Conservation (phyloP, 495 filamentous ascomycete genomes). For the Chaetomidium leptoderma region DNA sequence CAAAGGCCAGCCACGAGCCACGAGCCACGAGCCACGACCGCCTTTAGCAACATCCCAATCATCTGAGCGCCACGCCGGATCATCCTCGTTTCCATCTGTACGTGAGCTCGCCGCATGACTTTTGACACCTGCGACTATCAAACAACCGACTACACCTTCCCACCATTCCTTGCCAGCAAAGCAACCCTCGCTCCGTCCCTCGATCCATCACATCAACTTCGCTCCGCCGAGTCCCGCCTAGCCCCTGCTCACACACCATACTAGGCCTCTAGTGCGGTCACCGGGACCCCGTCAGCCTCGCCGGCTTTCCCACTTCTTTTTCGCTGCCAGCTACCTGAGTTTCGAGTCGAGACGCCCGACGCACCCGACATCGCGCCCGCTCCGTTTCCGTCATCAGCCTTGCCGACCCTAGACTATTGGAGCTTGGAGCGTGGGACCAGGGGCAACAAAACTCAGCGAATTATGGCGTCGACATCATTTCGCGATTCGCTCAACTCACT, state of each 20-base stretch:
- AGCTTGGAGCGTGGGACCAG: neutral
- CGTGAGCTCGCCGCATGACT: constrained; percentile 18
- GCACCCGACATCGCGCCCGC: neutral
- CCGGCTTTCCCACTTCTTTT: neutral
- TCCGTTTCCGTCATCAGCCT: neutral
- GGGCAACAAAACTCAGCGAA: neutral
- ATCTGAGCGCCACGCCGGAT: constrained; percentile 15
- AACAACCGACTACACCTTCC: constrained; percentile 4
- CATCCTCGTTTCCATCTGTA: constrained; percentile 3
- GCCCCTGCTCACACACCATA: constrained; percentile 3
- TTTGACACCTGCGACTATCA: neutral
- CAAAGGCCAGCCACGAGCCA: too few species aligned
- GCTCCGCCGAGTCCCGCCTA: neutral
- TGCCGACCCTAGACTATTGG: neutral
- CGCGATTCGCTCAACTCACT: constrained; percentile 90
- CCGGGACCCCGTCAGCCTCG: constrained; percentile 12
- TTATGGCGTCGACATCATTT: constrained; percentile 88
- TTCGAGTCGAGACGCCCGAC: neutral
- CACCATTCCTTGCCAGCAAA: neutral
- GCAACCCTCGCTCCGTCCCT: neutral
- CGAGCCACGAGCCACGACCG: too few species aligned
- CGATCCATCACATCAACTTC: neutral
- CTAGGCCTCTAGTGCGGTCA: constrained; percentile 11
- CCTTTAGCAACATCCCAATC: constrained; percentile 6
- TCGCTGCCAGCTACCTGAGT: neutral